Evolutionary conservation across 2,329 filamentous ascomycete genomes (phyloP).

Genomic region (Nothophaeocryptopus gaeumannii): DNA sequence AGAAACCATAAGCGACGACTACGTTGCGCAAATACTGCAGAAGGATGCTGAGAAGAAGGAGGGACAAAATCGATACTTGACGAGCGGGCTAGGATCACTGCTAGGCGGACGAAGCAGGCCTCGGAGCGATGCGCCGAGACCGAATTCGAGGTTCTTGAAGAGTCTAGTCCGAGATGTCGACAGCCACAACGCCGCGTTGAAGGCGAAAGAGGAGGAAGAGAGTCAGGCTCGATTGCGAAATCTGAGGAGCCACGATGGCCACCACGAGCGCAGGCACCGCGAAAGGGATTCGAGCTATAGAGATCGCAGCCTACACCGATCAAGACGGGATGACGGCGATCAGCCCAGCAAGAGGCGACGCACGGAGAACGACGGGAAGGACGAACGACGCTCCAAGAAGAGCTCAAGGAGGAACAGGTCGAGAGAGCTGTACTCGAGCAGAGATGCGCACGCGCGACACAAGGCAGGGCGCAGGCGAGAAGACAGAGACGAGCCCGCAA

Average conservation of each 20-base stretch:
- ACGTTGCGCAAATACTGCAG: constrained; percentile 74
- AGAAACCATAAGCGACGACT: constrained; percentile 60
- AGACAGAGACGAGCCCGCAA: too few relatives aligned
- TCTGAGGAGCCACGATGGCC: constrained; percentile 35
- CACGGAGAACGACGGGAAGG: too few relatives aligned
- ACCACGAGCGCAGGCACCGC: constrained; percentile 5
- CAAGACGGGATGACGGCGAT: too few relatives aligned
- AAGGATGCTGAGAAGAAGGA: constrained; percentile 69
- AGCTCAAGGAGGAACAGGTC: too few relatives aligned
- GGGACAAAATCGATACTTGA: constrained; percentile 17
- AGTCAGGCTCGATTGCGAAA: constrained; percentile 66
- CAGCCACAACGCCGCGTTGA: constrained; percentile 80
- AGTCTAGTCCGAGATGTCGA: constrained; percentile 85
- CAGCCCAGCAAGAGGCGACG: too few relatives aligned
- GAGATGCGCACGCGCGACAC: too few relatives aligned
- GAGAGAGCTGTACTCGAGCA: too few relatives aligned
- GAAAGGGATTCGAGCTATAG: not conserved
- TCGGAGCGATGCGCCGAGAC: constrained; percentile 62
- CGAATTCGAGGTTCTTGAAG: constrained; percentile 84
- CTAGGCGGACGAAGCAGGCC: constrained; percentile 10
- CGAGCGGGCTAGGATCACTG: constrained; percentile 12
- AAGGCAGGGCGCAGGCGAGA: too few relatives aligned
- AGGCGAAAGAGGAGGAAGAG: constrained; percentile 80
- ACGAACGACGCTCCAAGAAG: too few relatives aligned
- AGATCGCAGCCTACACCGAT: too few relatives aligned